Evolutionary conservation across 2,329 filamentous ascomycete species (phyloP).

Genomic region (Aspergillus costaricaensis): DNA sequence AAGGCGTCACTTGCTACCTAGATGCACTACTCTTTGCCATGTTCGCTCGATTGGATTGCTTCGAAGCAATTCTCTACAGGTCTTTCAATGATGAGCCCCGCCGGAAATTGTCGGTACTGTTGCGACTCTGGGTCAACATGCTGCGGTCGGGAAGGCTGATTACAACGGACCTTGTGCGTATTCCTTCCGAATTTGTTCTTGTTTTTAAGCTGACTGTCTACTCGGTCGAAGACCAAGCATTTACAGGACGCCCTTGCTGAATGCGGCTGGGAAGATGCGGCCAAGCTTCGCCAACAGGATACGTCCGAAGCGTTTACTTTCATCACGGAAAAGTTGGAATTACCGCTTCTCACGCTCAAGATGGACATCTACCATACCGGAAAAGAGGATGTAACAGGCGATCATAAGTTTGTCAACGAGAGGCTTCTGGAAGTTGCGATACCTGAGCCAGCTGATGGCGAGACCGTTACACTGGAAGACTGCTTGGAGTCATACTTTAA

Average conservation of each 20-base stretch:
- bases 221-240: slow-evolving; percentile 66
- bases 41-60: slow-evolving; percentile 87
- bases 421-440: slow-evolving; percentile 87
- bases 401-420: slow-evolving; percentile 94
- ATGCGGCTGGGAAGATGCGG: slow-evolving; percentile 87
- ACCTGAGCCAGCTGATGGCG: slow-evolving; percentile 65
- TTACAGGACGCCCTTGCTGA: slow-evolving; percentile 79
- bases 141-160: slow-evolving; percentile 82
- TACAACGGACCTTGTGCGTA: slow-evolving; percentile 72
- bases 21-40: slow-evolving; percentile 92
- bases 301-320: slow-evolving; percentile 95
- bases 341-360: slow-evolving; percentile 85
- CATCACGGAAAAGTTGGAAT: slow-evolving; percentile 83
- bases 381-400: slow-evolving; percentile 76
- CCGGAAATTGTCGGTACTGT: slow-evolving; percentile 71
- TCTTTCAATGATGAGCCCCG: slow-evolving; percentile 72
- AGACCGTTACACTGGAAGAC: slow-evolving; percentile 77
- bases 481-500: slow-evolving; percentile 96
- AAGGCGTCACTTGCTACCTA: slow-evolving; percentile 89
- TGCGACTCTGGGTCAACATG: slow-evolving; percentile 93
- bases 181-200: neutral
- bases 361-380: slow-evolving; percentile 95
- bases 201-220: neutral
- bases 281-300: slow-evolving; percentile 80
- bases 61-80: slow-evolving; percentile 87